A percentile compares a stretch with the other conserved stretches of the same genome.
Conservation (phyloP, 148 eudicot genomes). For the Camellia japonica region DNA sequence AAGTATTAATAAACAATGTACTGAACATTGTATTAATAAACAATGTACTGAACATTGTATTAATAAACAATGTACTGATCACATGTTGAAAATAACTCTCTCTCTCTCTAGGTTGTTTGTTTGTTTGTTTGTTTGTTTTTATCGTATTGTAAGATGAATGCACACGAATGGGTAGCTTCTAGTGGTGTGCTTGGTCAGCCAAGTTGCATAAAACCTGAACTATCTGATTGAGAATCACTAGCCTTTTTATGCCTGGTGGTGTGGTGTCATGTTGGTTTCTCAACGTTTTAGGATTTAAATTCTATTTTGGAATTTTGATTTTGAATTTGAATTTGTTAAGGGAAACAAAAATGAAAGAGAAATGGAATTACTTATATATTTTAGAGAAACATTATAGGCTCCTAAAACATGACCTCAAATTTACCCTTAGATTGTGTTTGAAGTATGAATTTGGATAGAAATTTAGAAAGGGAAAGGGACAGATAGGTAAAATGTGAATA, state of each 20-base stretch:
- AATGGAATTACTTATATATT: no score
- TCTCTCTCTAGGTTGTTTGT: not conserved
- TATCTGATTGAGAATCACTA: not conserved
- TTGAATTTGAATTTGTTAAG: no score
- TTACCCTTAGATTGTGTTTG: no score
- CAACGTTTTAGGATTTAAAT: no score
- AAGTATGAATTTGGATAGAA: no score
- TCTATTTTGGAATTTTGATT: no score
- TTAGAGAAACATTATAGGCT: no score
- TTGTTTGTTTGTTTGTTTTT: not conserved
- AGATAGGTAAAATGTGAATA: no score
- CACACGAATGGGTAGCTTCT: not conserved
- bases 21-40: not conserved
- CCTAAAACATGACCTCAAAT: no score
- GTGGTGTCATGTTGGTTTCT: no score
- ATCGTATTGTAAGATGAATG: not conserved
- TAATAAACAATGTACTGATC: not conserved
- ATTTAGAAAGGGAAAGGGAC: no score
- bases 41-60: not conserved
- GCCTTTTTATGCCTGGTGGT: not conserved
- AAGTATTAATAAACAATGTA: not conserved
- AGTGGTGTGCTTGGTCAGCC: not conserved
- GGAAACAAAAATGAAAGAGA: no score
- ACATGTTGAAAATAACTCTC: not conserved
- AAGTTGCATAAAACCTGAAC: not conserved